phyloP scores from a whole-genome alignment of 768 basidiomycete genomes.

The Mycena indigotica region DNA sequence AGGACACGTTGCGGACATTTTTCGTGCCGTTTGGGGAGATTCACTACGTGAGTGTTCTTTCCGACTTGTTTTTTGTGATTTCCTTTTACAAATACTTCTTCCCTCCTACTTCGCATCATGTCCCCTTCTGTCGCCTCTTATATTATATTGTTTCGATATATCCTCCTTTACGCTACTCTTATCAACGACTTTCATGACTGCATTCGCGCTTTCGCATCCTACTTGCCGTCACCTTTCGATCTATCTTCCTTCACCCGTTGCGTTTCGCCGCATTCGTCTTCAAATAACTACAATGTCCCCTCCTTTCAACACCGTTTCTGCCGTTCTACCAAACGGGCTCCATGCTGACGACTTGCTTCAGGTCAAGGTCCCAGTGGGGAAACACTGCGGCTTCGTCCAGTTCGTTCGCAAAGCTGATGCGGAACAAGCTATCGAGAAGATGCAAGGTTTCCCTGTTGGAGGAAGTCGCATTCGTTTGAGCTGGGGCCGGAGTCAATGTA shows the following conservation, averaged over 20 bases:
- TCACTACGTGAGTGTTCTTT: slow-evolving; percentile 67
- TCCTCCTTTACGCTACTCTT: too few species aligned
- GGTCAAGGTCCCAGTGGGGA: slow-evolving; percentile 76
- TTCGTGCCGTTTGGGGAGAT: slow-evolving; percentile 93
- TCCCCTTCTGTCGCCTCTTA: too few species aligned
- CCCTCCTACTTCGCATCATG: too few species aligned
- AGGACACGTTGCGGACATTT: slow-evolving; percentile 89
- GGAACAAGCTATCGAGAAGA: slow-evolving; percentile 90
- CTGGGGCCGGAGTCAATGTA: slow-evolving; percentile 74
- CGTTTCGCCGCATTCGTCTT: too few species aligned
- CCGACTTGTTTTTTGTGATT: slow-evolving; percentile 3
- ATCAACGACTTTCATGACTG: too few species aligned
- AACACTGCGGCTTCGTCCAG: slow-evolving; percentile 95
- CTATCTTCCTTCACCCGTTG: slow-evolving; percentile 11
- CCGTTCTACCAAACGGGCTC: too few species aligned
- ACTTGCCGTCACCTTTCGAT: not conserved
- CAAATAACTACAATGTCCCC: too few species aligned
- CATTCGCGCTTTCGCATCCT: slow-evolving; percentile 1
- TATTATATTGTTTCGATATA: too few species aligned
- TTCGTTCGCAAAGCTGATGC: slow-evolving; percentile 92
- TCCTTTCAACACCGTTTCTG: not conserved
- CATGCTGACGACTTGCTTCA: slow-evolving; percentile 30
- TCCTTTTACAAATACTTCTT: too few species aligned
- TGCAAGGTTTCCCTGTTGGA: slow-evolving; percentile 95
- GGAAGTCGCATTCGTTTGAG: slow-evolving; percentile 89